Base-by-base conservation (phyloP, 345 rosid species). In the Linum trigynum region DNA sequence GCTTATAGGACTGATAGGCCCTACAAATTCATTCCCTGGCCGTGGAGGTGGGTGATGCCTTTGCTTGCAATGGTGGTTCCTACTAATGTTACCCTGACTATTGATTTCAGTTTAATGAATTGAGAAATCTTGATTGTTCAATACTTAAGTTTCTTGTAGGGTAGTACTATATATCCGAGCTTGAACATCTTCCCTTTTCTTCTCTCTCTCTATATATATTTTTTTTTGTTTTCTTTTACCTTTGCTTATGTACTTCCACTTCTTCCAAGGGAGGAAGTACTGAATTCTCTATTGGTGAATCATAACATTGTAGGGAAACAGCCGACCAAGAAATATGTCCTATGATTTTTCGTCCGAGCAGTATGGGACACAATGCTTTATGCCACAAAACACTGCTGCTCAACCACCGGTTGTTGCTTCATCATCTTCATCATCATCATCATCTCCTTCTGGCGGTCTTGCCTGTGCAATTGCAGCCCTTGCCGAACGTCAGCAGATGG, bases 381-480 rank as follows among this genome's bases (percentile, higher is more conserved):
- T 76, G 40, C 72, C 83, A 23, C 78, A 79, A 58, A 57, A 72
- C 23, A 55, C 72, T 76, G 77, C 81, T 68, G 76, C 79, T 69
- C 32, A 23, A 23, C 78, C 86, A 23, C 3, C 71, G 58, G 61
- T 67, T 59, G 83, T 66, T 59, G 83, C 85, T 56, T n/a, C n/a
- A n/a, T 23, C 32, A 23, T 23, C 32, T 0, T 23, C 32, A 0
- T 23, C 32, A 1, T 81, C 94, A 62, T 70, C 90, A 16, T 81
- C 91, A 57, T 86, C 96, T 58, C 86, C 98, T 66, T 84, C 97
- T 69, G 87, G 85, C 32, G 90, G 97, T 42, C 87, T 82, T 74
- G 87, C 90, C 60, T 88, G 94, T 73, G 94, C 96, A 59, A 76
- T 90, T 68, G 90, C 94, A 63, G 94, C 91, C 64, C 90, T 89